Base-by-base conservation (phyloP, 1,139 yeast species). In the Petasospora fabianii region DNA sequence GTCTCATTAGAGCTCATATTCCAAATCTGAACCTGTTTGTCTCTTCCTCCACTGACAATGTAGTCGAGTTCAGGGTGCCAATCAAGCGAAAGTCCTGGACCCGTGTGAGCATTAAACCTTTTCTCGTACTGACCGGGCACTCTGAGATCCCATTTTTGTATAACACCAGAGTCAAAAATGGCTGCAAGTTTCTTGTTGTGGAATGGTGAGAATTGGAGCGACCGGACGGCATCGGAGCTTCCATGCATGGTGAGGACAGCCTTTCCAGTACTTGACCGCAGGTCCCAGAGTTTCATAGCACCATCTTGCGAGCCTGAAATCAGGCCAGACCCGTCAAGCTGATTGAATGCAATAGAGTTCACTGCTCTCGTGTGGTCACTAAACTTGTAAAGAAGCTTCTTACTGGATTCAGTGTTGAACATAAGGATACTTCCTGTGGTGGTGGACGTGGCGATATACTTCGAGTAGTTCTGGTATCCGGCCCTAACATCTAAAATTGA, bases 241-340 rank as follows among this genome's bases (percentile, higher is more conserved):
- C 66, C 62, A 28, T 54, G 54, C 38, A 65, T 61, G 16, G 59
- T 61, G 2, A 62, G 46, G 32, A 34, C 50, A 38, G 47, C 55
- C 41, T 31, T 50, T 31, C 36, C 47, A 39, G 40, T 39, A 32
- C 74, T 68, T 22, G 76, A 64, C 34, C 96, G 71, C 42, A 88
- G 60, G 60, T 92, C 97, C 97, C 97, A 92, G 14, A 88, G 61
- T 49, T 86, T 82, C 41, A 90, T 79, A 15, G 82, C 69, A 3
- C 97, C 97, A 62, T 92, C 98, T 56, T 87, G 96, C 0, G 95
- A 84, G 0, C 96, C 98, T 1, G 96, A 83, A 3, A 87, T 62
- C 13, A 92, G 60, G 34, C 76, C 68, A 50, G 74, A 72, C 2
- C 83, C 75, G 33, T 74, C 73, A 4, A 71, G 70, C 27, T 73